Percentiles rank a stretch among this genome's conserved stretches.
phyloP scores from a whole-genome alignment of 257 asterid genomes.

The Primulina eburnea region DNA sequence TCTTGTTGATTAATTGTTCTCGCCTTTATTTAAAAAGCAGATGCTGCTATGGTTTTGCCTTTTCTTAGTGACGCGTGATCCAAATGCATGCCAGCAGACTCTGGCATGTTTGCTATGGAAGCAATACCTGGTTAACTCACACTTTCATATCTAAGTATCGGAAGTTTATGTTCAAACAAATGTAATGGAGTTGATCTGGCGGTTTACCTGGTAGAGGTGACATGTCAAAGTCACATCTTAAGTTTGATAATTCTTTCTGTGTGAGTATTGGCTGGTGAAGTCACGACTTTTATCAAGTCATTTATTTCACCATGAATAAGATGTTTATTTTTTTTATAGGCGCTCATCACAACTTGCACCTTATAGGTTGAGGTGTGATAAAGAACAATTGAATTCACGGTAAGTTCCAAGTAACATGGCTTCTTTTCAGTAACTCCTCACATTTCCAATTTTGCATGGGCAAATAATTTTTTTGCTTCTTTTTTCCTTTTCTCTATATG shows the following conservation, averaged over 20 bases:
- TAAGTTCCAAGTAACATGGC: conserved; percentile 40
- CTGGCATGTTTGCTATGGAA: not conserved
- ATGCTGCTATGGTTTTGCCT: not conserved
- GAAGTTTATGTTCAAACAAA: too few relatives aligned
- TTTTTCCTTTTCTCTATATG: not conserved
- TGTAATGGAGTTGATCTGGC: not conserved
- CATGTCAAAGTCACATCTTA: not conserved
- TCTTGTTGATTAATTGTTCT: not conserved
- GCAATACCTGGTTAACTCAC: not conserved
- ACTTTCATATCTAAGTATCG: not conserved
- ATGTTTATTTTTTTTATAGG: conserved; percentile 42
- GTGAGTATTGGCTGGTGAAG: not conserved
- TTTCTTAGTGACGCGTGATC: not conserved
- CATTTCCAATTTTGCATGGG: not conserved
- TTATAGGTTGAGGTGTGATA: conserved; percentile 83
- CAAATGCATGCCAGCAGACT: not conserved
- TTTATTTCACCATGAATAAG: conserved; percentile 19
- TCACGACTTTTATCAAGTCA: not conserved
- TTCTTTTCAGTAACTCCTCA: not conserved
- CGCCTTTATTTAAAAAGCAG: not conserved
- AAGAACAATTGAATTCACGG: conserved; percentile 41
- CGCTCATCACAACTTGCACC: conserved; percentile 59
- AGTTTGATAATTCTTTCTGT: not conserved
- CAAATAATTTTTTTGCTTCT: conserved; percentile 8
- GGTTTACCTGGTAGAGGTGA: not conserved